phyloP scores from a whole-genome alignment of 2,329 filamentous ascomycete genomes.

The Trichophyton benhamiae region DNA sequence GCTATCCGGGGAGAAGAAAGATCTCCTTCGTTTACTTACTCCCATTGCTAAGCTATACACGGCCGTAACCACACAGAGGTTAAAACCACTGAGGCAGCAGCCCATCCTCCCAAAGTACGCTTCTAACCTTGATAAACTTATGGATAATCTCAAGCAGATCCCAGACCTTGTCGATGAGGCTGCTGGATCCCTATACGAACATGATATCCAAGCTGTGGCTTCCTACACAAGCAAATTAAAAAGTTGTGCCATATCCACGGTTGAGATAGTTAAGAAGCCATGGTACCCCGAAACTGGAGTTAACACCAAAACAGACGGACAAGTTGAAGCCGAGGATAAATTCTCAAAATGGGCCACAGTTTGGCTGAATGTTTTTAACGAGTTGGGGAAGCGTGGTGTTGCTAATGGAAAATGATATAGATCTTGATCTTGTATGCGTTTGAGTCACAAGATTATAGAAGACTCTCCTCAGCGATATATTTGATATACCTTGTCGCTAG shows the following conservation, averaged over 20 bases:
- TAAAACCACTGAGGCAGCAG: slow-evolving; percentile 24
- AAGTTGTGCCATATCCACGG: slow-evolving; percentile 48
- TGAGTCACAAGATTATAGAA: not conserved
- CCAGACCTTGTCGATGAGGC: slow-evolving; percentile 35
- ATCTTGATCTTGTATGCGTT: not conserved
- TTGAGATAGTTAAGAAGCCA: slow-evolving; percentile 58
- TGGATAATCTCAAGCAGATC: slow-evolving; percentile 25
- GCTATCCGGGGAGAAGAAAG: slow-evolving; percentile 30
- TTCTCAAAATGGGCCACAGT: slow-evolving; percentile 65
- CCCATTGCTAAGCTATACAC: slow-evolving; percentile 34
- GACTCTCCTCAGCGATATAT: not conserved
- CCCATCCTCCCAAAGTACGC: slow-evolving; percentile 13
- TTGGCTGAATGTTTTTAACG: slow-evolving; percentile 38
- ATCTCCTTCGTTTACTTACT: slow-evolving; percentile 31
- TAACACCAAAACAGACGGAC: slow-evolving; percentile 43
- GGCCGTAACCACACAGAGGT: slow-evolving; percentile 30
- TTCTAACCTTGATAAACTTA: slow-evolving; percentile 25
- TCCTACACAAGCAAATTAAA: slow-evolving; percentile 24
- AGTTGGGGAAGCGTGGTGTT: slow-evolving; percentile 23
- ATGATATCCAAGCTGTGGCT: slow-evolving; percentile 24
- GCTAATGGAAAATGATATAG: not conserved
- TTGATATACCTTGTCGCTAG: not conserved
- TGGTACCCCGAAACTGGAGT: slow-evolving; percentile 53
- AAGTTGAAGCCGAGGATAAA: slow-evolving; percentile 51
- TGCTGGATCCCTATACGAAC: slow-evolving; percentile 36